phyloP scores from a whole-genome alignment of 1,284 basidiomycete genomes.

The Microstroma glucosiphilum region DNA sequence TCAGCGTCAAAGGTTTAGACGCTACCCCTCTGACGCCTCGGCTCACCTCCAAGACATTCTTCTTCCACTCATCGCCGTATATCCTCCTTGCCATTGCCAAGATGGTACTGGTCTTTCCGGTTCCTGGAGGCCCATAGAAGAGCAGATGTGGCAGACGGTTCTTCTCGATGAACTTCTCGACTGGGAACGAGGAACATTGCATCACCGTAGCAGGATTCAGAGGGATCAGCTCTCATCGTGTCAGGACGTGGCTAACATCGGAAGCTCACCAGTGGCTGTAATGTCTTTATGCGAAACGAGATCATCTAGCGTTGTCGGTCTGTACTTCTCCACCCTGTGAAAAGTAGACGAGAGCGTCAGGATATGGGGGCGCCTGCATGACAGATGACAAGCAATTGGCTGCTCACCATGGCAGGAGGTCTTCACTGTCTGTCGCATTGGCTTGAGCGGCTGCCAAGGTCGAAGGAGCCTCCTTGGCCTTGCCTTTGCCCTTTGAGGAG shows the following conservation, averaged over 20 bases:
- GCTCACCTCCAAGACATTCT: slow-evolving; percentile 87
- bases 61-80: slow-evolving; percentile 72
- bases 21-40: neutral
- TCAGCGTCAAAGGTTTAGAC: neutral
- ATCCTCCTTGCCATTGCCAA: slow-evolving; percentile 90
- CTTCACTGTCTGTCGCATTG: too few species aligned
- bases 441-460: too few species aligned
- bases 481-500: too few species aligned
- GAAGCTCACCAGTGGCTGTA: slow-evolving; percentile 31
- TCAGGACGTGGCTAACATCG: slow-evolving; percentile 18
- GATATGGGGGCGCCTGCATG: too few species aligned
- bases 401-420: too few species aligned
- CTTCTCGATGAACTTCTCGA: slow-evolving; percentile 92
- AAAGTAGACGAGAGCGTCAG: too few species aligned
- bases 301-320: slow-evolving; percentile 43
- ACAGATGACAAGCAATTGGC: too few species aligned
- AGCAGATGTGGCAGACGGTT: slow-evolving; percentile 89
- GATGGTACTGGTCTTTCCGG: slow-evolving; percentile 95
- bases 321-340: slow-evolving; percentile 47
- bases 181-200: slow-evolving; percentile 53
- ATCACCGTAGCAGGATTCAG: neutral
- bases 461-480: too few species aligned
- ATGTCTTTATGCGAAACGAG: slow-evolving; percentile 49
- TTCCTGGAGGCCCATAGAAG: slow-evolving; percentile 95
- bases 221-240: neutral